These are phyloP conservation scores for Flueggea neowawraea DNA, from an alignment of 441 rosid species.

Conservation along the genomic window DNA sequence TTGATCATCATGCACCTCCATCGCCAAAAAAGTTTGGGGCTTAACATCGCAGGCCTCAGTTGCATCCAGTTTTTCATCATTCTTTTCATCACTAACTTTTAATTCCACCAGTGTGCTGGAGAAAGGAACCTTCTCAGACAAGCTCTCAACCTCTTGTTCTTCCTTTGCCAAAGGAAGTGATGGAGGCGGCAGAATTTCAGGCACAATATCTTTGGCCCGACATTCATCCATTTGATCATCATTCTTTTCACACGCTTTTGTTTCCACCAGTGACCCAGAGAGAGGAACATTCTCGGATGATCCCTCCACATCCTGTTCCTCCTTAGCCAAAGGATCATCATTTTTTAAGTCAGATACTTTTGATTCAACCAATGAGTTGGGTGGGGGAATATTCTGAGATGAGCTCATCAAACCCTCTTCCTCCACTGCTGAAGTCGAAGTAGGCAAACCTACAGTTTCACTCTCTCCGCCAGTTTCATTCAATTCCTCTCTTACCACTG, in stretches of 20 bases:
- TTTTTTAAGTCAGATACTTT: no score
- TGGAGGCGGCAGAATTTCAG: background rate
- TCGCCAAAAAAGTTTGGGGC: background rate
- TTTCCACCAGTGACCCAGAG: no score
- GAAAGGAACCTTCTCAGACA: background rate
- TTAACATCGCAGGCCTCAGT: background rate
- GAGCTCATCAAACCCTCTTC: no score
- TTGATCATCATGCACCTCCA: slow-evolving; percentile 1
- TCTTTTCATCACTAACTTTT: slow-evolving; percentile 1
- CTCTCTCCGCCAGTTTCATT: no score
- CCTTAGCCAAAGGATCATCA: background rate
- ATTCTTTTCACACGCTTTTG: no score
- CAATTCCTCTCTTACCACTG: no score
- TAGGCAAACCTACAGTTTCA: no score
- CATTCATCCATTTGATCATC: no score
- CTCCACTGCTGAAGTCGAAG: no score
- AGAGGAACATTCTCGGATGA: background rate
- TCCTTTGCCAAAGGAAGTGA: background rate
- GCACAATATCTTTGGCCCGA: background rate
- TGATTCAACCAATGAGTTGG: no score
- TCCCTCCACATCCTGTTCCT: background rate
- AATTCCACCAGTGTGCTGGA: background rate
- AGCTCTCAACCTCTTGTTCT: background rate
- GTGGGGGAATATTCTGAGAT: no score
- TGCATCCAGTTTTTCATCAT: background rate